These are phyloP conservation scores for Dryas alaskensis DNA, from an alignment of 306 rosid genomes.

Conservation along the genomic window DNA sequence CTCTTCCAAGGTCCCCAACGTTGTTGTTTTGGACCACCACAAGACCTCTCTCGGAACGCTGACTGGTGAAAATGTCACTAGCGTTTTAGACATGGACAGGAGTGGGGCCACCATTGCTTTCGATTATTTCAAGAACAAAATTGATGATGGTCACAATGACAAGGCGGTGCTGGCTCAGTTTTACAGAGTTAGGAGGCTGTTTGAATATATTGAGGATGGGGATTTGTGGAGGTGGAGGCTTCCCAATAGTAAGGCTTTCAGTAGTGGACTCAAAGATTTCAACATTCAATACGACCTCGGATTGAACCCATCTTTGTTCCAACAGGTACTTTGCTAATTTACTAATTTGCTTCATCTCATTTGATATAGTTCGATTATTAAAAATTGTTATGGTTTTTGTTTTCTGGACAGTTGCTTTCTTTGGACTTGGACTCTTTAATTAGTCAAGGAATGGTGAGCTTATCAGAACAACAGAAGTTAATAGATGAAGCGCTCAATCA, in stretches of 20 bases:
- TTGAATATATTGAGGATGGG: constrained; percentile 76
- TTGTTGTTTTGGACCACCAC: constrained; percentile 86
- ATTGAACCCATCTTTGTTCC: constrained; percentile 60
- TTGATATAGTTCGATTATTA: background rate
- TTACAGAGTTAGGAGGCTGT: constrained; percentile 48
- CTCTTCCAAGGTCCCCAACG: constrained; percentile 54
- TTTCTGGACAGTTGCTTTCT: constrained; percentile 57
- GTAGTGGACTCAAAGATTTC: constrained; percentile 67
- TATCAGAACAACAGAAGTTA: constrained; percentile 59
- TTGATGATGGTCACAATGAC: constrained; percentile 4
- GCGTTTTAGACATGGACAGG: constrained; percentile 63
- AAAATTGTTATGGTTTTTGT: background rate
- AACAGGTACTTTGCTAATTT: constrained; percentile 36
- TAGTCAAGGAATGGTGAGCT: constrained; percentile 55
- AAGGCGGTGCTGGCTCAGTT: constrained; percentile 37
- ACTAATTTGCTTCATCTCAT: background rate
- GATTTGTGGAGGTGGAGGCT: constrained; percentile 94
- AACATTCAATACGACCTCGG: constrained; percentile 52
- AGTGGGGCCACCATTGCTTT: constrained; percentile 95
- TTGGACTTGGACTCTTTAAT: constrained; percentile 61
- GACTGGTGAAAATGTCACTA: constrained; percentile 41
- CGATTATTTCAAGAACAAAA: constrained; percentile 66
- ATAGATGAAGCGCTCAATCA: constrained; percentile 54
- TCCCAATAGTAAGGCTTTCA: constrained; percentile 74
- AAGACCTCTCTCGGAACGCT: constrained; percentile 64